A percentile compares a stretch with the other conserved stretches of the same genome.
Evolutionary conservation across 345 rosid species (phyloP).

Genomic region (Hypericum androsaemum): DNA sequence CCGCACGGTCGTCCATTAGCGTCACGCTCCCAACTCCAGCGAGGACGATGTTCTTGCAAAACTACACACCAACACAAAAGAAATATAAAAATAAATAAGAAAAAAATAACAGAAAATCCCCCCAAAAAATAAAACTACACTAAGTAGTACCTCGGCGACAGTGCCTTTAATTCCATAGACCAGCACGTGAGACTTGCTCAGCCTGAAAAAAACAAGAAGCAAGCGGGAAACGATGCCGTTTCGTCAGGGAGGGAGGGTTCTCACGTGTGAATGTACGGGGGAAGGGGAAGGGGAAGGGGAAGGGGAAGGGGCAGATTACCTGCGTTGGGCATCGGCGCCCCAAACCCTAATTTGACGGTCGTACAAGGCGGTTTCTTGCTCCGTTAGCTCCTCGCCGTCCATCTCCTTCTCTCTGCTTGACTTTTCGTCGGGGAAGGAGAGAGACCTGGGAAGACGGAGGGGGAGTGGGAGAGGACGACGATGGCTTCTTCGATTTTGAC

Average conservation of each 20-base stretch:
- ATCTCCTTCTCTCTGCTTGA: slow-evolving; percentile 10
- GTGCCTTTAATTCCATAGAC: slow-evolving; percentile 81
- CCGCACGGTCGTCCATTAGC: slow-evolving; percentile 61
- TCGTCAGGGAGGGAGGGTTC: background rate
- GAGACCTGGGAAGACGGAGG: too few relatives aligned
- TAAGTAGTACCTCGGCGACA: slow-evolving; percentile 78
- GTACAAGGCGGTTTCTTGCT: slow-evolving; percentile 89
- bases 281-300: background rate
- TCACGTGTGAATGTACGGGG: background rate
- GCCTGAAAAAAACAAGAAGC: slow-evolving; percentile 31
- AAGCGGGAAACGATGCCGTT: background rate
- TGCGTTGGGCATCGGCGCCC: slow-evolving; percentile 96
- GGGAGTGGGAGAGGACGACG: too few relatives aligned
- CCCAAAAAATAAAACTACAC: too few relatives aligned
- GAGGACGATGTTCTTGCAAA: slow-evolving; percentile 92
- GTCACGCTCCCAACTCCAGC: slow-evolving; percentile 94
- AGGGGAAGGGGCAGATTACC: slow-evolving; percentile 25
- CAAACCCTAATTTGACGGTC: slow-evolving; percentile 98
- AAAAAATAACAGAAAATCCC: background rate
- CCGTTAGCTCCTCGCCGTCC: slow-evolving; percentile 91
- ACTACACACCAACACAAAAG: slow-evolving; percentile 31
- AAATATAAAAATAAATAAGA: background rate
- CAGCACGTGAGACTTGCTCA: slow-evolving; percentile 70
- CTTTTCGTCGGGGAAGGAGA: too few relatives aligned
- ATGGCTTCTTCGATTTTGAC: too few relatives aligned